A percentile compares a stretch with the other conserved stretches of the same genome.
These are phyloP conservation scores for Diaporthe humulicola DNA, from an alignment of 2,329 filamentous ascomycete genomes.

Conservation along the genomic window DNA sequence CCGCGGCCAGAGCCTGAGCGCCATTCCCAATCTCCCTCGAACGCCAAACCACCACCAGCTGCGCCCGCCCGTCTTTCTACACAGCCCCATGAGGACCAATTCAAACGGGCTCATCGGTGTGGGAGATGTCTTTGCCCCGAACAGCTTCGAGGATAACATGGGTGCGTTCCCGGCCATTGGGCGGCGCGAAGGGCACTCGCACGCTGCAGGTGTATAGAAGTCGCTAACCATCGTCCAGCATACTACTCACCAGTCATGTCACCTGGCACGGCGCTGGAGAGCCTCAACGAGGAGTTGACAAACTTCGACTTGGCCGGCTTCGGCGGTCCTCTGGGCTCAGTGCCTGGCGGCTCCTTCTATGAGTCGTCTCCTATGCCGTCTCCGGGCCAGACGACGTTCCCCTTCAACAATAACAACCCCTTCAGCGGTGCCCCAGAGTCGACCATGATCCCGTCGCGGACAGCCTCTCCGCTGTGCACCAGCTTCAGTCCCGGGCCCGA, in stretches of 20 bases:
- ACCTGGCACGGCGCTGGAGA: conserved; percentile 36
- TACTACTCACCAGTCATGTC: conserved; percentile 40
- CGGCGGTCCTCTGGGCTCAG: conserved; percentile 35
- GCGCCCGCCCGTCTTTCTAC: conserved; percentile 40
- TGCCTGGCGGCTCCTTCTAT: conserved; percentile 32
- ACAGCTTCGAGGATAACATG: conserved; percentile 38
- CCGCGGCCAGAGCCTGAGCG: conserved; percentile 38
- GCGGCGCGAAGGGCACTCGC: neutral
- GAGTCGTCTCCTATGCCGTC: conserved; percentile 39
- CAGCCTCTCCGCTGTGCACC: conserved; percentile 34
- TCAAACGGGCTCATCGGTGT: conserved; percentile 37
- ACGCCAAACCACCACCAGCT: conserved; percentile 36
- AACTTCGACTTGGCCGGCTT: conserved; percentile 40
- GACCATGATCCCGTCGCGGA: conserved; percentile 35
- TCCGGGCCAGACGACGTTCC: conserved; percentile 33
- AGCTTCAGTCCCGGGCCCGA: conserved; percentile 30
- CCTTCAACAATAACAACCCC: conserved; percentile 39
- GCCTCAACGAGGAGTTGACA: conserved; percentile 40
- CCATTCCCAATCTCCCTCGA: conserved; percentile 34
- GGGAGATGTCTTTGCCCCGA: conserved; percentile 37
- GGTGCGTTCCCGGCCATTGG: conserved; percentile 31
- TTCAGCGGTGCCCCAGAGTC: conserved; percentile 39
- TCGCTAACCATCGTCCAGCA: conserved; percentile 28
- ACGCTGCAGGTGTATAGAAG: neutral
- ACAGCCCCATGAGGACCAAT: conserved; percentile 38